Evolutionary conservation across 2,329 filamentous ascomycete genomes (phyloP).

Genomic region (Aureobasidium sp.): DNA sequence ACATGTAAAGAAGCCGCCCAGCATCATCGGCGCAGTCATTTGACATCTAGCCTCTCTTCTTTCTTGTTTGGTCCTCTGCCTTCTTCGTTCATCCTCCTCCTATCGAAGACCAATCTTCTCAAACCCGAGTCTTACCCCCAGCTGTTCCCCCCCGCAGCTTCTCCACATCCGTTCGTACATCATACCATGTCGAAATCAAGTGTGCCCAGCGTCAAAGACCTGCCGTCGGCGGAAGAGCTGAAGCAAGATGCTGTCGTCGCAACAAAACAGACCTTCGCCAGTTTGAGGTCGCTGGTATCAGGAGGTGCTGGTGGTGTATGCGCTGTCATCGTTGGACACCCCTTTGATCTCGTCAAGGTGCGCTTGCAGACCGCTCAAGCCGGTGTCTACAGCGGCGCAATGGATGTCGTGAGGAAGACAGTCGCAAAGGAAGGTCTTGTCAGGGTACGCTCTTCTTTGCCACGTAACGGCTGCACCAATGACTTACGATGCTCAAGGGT

Average conservation of each 20-base stretch:
- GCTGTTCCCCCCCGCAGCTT: neutral
- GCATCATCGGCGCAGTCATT: neutral
- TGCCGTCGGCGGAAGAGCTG: conserved; percentile 39
- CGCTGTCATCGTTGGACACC: conserved; percentile 87
- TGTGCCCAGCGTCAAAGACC: conserved; percentile 7
- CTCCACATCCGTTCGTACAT: neutral
- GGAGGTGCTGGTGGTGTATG: conserved; percentile 91
- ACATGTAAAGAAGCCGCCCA: conserved; percentile 3
- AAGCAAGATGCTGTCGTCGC: conserved; percentile 47
- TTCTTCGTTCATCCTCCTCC: neutral
- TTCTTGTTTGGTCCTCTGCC: neutral
- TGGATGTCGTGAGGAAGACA: conserved; percentile 87
- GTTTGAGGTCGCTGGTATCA: conserved; percentile 74
- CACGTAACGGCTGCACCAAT: neutral
- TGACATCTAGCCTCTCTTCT: neutral
- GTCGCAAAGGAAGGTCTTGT: conserved; percentile 76
- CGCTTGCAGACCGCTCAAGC: conserved; percentile 91
- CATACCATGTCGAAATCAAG: conserved; percentile 14
- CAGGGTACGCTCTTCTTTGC: conserved; percentile 34
- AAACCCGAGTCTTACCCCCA: neutral
- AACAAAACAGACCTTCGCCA: conserved; percentile 50
- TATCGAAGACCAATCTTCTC: neutral
- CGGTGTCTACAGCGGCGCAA: conserved; percentile 81
- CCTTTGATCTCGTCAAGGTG: conserved; percentile 97
- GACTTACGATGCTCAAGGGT: conserved; percentile 45